These are phyloP conservation scores for Domatiomyces globalis DNA, from an alignment of 2,329 filamentous ascomycete species.

Conservation along the genomic window DNA sequence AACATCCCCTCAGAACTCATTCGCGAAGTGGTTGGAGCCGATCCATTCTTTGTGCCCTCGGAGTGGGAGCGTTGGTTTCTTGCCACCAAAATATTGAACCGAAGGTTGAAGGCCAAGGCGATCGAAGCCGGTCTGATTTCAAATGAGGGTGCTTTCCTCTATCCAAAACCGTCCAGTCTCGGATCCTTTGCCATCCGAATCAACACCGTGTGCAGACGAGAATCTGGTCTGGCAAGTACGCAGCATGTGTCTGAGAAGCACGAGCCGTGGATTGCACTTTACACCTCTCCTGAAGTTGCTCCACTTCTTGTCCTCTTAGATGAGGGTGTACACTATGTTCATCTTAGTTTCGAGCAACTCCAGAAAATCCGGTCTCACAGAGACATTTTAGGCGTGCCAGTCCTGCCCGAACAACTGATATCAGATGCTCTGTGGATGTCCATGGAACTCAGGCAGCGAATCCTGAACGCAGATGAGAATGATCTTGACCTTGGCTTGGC, in stretches of 20 bases:
- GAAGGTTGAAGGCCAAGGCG: conserved; percentile 34
- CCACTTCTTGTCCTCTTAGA: conserved; percentile 42
- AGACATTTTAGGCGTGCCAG: conserved; percentile 40
- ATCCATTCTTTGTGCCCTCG: conserved; percentile 44
- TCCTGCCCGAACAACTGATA: conserved; percentile 42
- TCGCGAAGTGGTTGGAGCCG: conserved; percentile 44
- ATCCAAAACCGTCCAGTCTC: conserved; percentile 35
- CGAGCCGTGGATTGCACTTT: conserved; percentile 36
- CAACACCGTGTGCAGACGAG: conserved; percentile 38
- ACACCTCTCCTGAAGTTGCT: conserved; percentile 41
- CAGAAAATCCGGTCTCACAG: conserved; percentile 39
- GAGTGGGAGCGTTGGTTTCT: conserved; percentile 47
- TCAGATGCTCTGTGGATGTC: conserved; percentile 44
- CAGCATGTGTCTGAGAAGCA: conserved; percentile 29
- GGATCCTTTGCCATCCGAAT: conserved; percentile 39
- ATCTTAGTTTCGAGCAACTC: conserved; percentile 45
- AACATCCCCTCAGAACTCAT: conserved; percentile 43
- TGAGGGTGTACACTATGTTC: conserved; percentile 46
- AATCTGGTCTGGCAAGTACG: conserved; percentile 17
- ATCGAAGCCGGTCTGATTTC: conserved; percentile 35
- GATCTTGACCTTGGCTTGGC: conserved; percentile 41
- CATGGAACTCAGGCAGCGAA: conserved; percentile 41
- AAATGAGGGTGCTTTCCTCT: conserved; percentile 27
- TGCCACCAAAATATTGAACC: conserved; percentile 40
- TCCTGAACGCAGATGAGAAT: conserved; percentile 38